Evolutionary conservation across 805 yeast genomes (phyloP), one percentile per base, ranked within the genome.

Genomic region (Suhomyces prunicola): DNA sequence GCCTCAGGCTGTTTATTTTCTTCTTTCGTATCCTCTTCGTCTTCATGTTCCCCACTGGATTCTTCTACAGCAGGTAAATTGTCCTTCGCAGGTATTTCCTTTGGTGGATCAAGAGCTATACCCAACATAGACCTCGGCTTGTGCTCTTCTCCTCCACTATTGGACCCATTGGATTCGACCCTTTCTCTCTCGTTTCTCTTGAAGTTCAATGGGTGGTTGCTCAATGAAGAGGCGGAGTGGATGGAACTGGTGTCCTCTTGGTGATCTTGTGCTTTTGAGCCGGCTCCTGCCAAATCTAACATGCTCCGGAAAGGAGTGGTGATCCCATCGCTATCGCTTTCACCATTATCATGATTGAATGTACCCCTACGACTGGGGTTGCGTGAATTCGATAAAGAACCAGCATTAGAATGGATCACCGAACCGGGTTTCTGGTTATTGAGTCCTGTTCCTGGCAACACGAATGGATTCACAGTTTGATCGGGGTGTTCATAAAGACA

Each of bases 401-500:
- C 47, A 15, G 52, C 10, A 35, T 40, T 46, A 10, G 55, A 51
- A 23, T 51, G 41, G 23, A n/a, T 13, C 50, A 50, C 50, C 48
- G 47, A 15, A 19, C 24, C 35, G 4, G 47, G 8, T 9, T 15
- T 23, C 26, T 46, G 51, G 41, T 35, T 39, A 51, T 56, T 60
- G 9, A 47, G 51, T 5, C 67, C 69, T 9, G 65, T 59, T 3
- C 64, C 67, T 7, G 69, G 68, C 44, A 60, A 53, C 5, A 70
- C 67, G 49, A 73, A 64, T 5, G 77, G 76, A 50, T 69, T 62
- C 7, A 74, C 72, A 2, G 51, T 55, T 59, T 73, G 79, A 54
- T 75, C 77, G 1, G 66, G 65, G 57, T 72, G 68, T 62, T 84
- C 88, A 58, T 78, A 78, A 15, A 80, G 58, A 64, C 93, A 87